Evolutionary conservation across 148 eudicot species (phyloP).

Genomic region (Amaranthus cruentus): DNA sequence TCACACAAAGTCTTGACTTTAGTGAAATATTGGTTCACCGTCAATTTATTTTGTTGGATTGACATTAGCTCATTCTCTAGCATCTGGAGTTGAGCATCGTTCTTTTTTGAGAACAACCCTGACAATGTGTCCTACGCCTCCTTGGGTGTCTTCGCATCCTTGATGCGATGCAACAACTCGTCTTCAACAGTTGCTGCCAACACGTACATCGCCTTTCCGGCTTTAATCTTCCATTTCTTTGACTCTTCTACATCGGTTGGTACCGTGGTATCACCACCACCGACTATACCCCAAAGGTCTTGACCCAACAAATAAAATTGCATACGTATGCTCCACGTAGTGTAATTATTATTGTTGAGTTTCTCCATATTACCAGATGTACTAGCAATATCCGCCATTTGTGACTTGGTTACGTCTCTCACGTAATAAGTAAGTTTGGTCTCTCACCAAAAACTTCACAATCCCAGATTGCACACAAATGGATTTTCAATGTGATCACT

Average conservation of each 20-base stretch:
- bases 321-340: constrained; percentile 7
- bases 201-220: constrained; percentile 9
- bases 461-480: not conserved
- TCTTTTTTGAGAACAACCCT: no score
- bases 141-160: not conserved
- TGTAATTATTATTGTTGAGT: constrained; percentile 6
- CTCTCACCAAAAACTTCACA: constrained; percentile 4
- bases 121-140: no score
- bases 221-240: constrained; percentile 7
- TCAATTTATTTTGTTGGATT: no score
- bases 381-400: constrained; percentile 1
- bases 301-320: constrained; percentile 2
- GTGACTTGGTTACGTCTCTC: not conserved
- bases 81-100: no score
- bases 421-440: not conserved
- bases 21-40: not conserved
- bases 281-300: constrained; percentile 10
- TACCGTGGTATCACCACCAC: not conserved
- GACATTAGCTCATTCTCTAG: no score
- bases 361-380: constrained; percentile 1
- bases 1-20: not conserved
- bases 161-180: constrained; percentile 6
- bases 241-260: not conserved
- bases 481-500: no score
- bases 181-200: not conserved